Evolutionary conservation across 2,329 filamentous ascomycete species (phyloP), one percentile per base, ranked within the genome.

Genomic region (Byssothecium circinans): DNA sequence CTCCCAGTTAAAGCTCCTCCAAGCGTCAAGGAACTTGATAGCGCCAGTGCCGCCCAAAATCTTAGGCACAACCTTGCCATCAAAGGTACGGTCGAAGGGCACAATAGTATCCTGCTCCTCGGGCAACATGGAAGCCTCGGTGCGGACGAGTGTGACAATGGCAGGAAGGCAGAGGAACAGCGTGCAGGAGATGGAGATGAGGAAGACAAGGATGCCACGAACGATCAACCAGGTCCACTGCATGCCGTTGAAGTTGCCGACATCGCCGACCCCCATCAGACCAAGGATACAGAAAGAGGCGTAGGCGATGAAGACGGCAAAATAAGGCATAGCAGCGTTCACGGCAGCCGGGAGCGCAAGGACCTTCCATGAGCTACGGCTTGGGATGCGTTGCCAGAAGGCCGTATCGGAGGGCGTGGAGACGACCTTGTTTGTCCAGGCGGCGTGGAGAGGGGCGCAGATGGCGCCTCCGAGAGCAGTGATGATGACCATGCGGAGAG

Each of bases 391-490:
- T 62, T 79, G 75, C 77, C 86, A 90, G 58, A 71, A 65, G 38
- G 74, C 75, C 67, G 81, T 80, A 39, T 76, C 65, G 47, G 81
- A 85, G 4, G 84, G 83, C 43, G 83, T 78, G 2, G 89, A 85
- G 65, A 96, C 91, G 67, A 95, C 83, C 61, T 88, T 85, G 67
- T 96, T 90, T 3, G 91, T 88, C 90, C 91, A 96, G 43, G 83
- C 81, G 57, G 91, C 81, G 67, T 83, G 81, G 49, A 92, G 70
- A 62, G 87, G 87, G 30, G 86, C 81, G 25, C 88, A 75, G 17
- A 81, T 69, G 18, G 92, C 69, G 42, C 81, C 78, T 20, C 82
- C 77, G 34, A 87, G 47, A 41, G 86, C 77, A 43, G 78, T 78
- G 44, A 76, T 75, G 45, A 88, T 32, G 44, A 85, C 56, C 41